Conservation (phyloP, 2,329 filamentous ascomycete species). For the Microcyclospora tardicrescens region DNA sequence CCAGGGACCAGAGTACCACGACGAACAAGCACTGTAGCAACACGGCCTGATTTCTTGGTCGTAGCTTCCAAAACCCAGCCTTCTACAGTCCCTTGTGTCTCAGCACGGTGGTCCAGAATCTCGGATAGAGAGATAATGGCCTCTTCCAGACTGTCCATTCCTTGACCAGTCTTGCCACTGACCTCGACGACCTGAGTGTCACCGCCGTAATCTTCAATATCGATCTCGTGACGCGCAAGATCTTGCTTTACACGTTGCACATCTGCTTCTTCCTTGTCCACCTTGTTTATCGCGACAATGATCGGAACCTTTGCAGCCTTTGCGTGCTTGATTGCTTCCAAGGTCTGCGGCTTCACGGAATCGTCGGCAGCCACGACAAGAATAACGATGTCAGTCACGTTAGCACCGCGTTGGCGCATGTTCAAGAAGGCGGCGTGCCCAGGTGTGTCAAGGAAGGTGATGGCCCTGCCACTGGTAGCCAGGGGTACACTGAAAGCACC, state of each 20-base stretch:
- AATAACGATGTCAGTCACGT: conserved; percentile 93
- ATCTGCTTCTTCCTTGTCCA: conserved; percentile 75
- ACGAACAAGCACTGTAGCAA: conserved; percentile 78
- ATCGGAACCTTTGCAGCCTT: conserved; percentile 78
- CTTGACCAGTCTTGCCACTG: conserved; percentile 83
- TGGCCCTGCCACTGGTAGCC: conserved; percentile 51
- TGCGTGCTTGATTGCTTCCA: conserved; percentile 93
- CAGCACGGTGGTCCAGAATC: conserved; percentile 78
- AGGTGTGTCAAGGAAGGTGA: conserved; percentile 94
- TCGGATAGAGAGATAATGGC: conserved; percentile 76
- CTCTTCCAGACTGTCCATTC: conserved; percentile 87
- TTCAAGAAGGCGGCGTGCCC: conserved; percentile 90
- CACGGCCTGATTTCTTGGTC: conserved; percentile 70
- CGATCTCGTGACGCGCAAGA: conserved; percentile 67
- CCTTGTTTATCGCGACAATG: conserved; percentile 95
- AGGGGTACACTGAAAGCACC: conserved; percentile 90
- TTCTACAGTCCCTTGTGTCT: conserved; percentile 63
- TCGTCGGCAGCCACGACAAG: conserved; percentile 94
- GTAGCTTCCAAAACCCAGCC: conserved; percentile 91
- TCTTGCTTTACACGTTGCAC: conserved; percentile 79
- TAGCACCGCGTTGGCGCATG: conserved; percentile 90
- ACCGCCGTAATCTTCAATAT: conserved; percentile 89
- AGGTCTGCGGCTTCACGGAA: conserved; percentile 90
- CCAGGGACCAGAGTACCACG: conserved; percentile 72
- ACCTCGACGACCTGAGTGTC: conserved; percentile 87